Evolutionary conservation across 257 asterid species (phyloP), one percentile per base, ranked within the genome.

Genomic region (Rauvolfia tetraphylla): DNA sequence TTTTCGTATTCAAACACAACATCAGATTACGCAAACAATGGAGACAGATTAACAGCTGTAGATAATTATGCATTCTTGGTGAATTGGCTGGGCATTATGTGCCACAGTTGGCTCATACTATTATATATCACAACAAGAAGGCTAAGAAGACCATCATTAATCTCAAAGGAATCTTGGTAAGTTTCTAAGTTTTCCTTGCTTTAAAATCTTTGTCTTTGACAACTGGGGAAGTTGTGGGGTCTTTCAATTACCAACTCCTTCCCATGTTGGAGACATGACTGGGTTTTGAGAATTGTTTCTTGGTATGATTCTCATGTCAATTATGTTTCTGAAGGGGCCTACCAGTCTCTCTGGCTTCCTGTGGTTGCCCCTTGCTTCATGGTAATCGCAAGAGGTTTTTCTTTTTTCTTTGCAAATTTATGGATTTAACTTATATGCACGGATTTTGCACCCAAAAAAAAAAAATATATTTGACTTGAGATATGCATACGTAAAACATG

Each of bases 31-130:
- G 13, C 6, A 11, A 57, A 8, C 0, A 82, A 89, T 1, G 96
- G 96, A 33, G 97, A 92, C 63, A 80, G 62, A 23, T 76, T 34
- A 33, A 90, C 96, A 0, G 94, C 96, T 11, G 17, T n/a, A 0
- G 96, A 92, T 51, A 90, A 90, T 70, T 88, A 84, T 41, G 83
- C 68, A 0, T 92, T 91, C 79, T 49, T 92, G n/a, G 57, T 88
- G 58, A 89, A 92, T 62, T 92, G 97, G 97, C 97, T 0, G 96
- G 97, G 0, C 96, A 92, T 78, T 90, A 90, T 12, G 96, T 89
- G 23, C 97, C 97, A 7, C 95, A 89, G 54, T 81, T 90, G 82
- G 95, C 97, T 11, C 95, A 92, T 73, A 85, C 84, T 4, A 84
- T 90, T 78, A 80, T 92, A 25, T 58, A 75, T 34, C 90, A 89